Percentiles rank a stretch among this genome's conserved stretches.
Conservation (phyloP, 345 rosid species). For the Syzygium grande region DNA sequence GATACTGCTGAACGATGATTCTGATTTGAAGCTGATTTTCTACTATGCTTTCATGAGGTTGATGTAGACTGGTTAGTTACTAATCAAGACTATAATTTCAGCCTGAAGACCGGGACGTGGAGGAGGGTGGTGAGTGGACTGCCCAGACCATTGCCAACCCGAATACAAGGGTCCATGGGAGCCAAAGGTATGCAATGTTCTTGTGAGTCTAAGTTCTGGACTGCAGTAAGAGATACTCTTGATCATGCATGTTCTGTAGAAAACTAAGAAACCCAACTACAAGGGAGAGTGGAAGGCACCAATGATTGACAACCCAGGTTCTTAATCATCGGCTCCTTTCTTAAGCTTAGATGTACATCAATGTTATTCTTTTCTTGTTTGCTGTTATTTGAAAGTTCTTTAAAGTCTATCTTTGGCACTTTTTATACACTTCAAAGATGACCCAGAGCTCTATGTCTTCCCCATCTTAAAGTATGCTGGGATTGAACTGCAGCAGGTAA, state of each 20-base stretch:
- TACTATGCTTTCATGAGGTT: not conserved
- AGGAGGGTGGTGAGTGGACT: slow-evolving; percentile 98
- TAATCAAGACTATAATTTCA: slow-evolving; percentile 1
- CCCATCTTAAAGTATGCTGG: slow-evolving; percentile 91
- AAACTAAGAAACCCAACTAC: slow-evolving; percentile 90
- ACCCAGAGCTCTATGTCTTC: slow-evolving; percentile 72
- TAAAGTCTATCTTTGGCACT: slow-evolving; percentile 13
- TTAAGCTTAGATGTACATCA: not conserved
- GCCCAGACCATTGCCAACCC: slow-evolving; percentile 81
- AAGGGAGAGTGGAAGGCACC: slow-evolving; percentile 97
- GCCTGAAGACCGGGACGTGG: slow-evolving; percentile 99
- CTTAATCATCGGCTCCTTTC: not conserved
- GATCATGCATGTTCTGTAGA: slow-evolving; percentile 33
- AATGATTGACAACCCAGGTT: slow-evolving; percentile 91
- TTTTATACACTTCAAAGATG: slow-evolving; percentile 80
- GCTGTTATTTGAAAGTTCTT: not conserved
- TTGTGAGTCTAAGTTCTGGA: no score
- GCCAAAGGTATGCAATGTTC: slow-evolving; percentile 52
- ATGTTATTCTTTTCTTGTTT: not conserved
- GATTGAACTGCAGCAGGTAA: slow-evolving; percentile 89
- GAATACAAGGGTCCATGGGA: slow-evolving; percentile 95
- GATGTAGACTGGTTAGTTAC: not conserved
- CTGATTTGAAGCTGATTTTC: not conserved
- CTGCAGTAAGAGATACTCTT: not conserved
- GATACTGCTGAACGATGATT: slow-evolving; percentile 6